Conservation (phyloP, 306 rosid species). For the Pueraria montana region DNA sequence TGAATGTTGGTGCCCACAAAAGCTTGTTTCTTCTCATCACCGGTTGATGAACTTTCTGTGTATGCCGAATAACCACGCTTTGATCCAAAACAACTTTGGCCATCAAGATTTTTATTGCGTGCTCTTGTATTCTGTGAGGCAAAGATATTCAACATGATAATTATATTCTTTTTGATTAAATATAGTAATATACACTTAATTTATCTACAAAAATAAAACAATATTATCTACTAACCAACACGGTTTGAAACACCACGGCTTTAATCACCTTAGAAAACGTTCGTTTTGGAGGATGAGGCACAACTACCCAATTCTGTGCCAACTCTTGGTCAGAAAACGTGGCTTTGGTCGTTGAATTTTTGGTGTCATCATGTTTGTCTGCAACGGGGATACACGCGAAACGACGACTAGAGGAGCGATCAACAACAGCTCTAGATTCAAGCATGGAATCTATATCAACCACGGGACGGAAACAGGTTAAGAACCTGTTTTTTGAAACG, state of each 20-base stretch:
- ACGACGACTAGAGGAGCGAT: constrained; percentile 45
- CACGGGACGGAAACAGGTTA: constrained; percentile 76
- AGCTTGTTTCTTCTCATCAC: constrained; percentile 32
- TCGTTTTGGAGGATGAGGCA: constrained; percentile 49
- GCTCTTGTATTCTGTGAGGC: constrained; percentile 55
- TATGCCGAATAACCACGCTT: constrained; percentile 44
- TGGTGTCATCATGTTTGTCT: constrained; percentile 18
- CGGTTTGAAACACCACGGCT: constrained; percentile 62
- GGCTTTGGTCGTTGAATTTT: neutral
- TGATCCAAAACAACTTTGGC: constrained; percentile 55
- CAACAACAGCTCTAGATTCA: neutral
- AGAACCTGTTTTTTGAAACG: constrained; percentile 66
- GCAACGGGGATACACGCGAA: constrained; percentile 36
- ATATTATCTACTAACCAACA: constrained; percentile 55
- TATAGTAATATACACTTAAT: neutral
- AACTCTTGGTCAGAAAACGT: constrained; percentile 35
- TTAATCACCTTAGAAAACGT: constrained; percentile 58
- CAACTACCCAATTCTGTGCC: neutral
- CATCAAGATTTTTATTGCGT: constrained; percentile 35
- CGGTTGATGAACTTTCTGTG: constrained; percentile 32
- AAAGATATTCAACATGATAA: neutral
- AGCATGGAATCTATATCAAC: neutral
- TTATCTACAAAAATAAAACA: neutral
- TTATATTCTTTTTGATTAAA: neutral
- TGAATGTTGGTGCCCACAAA: neutral